These are phyloP conservation scores for Gilbertella persicaria DNA, from an alignment of 371 early-diverging fungal genomes.

Conservation along the genomic window DNA sequence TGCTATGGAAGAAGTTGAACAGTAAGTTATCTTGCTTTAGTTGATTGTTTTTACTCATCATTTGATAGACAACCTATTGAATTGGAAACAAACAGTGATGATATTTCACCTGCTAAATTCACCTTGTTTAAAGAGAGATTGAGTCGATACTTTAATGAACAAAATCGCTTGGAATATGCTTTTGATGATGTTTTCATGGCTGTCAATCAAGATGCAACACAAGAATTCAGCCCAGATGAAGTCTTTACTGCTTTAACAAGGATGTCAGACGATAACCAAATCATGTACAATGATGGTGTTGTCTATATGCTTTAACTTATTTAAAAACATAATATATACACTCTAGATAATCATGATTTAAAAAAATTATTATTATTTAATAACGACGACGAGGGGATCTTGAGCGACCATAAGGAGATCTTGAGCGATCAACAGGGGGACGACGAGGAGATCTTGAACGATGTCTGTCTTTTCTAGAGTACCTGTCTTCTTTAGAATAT, in stretches of 20 bases:
- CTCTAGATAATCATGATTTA: no score
- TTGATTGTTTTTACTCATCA: no score
- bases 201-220: constrained; percentile 38
- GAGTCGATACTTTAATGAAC: constrained; percentile 10
- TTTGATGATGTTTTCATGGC: constrained; percentile 45
- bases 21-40: constrained; percentile 1
- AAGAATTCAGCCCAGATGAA: constrained; percentile 29
- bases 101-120: constrained; percentile 21
- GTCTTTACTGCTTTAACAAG: constrained; percentile 24
- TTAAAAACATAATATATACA: constrained; percentile 24
- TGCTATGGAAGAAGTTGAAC: constrained; percentile 27
- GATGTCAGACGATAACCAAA: constrained; percentile 69
- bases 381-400: not conserved
- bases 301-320: constrained; percentile 35
- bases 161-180: constrained; percentile 11
- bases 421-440: not conserved
- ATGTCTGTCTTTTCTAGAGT: not conserved
- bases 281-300: constrained; percentile 70
- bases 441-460: not conserved
- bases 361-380: not conserved
- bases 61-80: not conserved
- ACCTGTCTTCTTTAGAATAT: no score
- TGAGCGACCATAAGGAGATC: not conserved
- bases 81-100: not conserved
- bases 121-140: constrained; percentile 35